Evolutionary conservation across 352 stramenopile species (phyloP).

Genomic region (Phytophthora idaei): DNA sequence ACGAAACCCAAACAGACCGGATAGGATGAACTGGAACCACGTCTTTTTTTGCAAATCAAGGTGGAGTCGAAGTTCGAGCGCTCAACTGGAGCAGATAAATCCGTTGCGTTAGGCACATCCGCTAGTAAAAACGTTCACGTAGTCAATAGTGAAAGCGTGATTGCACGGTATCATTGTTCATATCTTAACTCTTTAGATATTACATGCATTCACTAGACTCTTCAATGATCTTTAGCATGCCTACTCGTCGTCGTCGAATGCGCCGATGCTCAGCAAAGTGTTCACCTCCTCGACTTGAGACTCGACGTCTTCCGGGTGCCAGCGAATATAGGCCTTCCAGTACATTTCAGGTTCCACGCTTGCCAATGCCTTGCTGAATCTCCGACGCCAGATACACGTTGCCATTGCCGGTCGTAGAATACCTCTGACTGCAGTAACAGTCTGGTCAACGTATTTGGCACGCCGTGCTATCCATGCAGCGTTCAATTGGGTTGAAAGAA

Average conservation of each 20-base stretch:
- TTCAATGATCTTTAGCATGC: neutral
- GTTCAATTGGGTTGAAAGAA: conserved; percentile 5
- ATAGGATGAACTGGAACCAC: neutral
- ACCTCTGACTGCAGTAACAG: conserved; percentile 4
- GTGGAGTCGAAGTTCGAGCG: no score
- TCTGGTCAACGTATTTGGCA: neutral
- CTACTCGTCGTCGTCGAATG: conserved; percentile 22
- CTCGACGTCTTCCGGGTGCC: conserved; percentile 20
- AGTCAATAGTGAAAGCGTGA: no score
- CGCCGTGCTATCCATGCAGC: neutral
- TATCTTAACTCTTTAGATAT: no score
- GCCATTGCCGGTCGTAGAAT: conserved; percentile 11
- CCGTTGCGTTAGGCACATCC: neutral
- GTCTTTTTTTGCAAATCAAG: neutral
- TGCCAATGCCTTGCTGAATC: conserved; percentile 7
- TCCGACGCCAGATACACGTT: conserved; percentile 17
- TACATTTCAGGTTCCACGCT: conserved; percentile 15
- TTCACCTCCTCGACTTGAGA: conserved; percentile 19
- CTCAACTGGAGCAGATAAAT: no score
- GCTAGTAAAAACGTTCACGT: no score
- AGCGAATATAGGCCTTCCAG: conserved; percentile 30
- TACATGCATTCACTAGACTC: no score
- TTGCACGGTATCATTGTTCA: no score
- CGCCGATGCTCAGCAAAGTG: conserved; percentile 13
- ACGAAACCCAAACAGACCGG: no score